phyloP scores from a whole-genome alignment of 2,329 filamentous ascomycete species.

The Fusarium sulawesiense region DNA sequence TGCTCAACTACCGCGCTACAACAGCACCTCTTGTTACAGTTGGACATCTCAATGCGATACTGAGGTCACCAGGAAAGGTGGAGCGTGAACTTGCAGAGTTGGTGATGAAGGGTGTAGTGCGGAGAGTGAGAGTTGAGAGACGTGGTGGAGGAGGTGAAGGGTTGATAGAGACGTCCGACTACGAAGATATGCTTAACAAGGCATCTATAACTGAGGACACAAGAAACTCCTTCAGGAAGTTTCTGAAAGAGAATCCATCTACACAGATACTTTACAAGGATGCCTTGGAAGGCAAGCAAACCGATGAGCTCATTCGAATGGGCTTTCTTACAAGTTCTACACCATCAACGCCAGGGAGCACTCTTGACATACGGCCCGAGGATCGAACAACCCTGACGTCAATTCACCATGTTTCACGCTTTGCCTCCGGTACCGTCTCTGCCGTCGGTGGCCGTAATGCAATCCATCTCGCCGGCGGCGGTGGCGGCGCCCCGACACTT shows the following conservation, averaged over 20 bases:
- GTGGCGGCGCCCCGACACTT: constrained; percentile 53
- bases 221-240: constrained; percentile 62
- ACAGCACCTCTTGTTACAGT: constrained; percentile 74
- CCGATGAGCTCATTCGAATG: constrained; percentile 69
- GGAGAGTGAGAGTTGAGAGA: constrained; percentile 72
- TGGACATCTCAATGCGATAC: constrained; percentile 73
- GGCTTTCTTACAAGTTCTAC: constrained; percentile 72
- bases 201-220: constrained; percentile 56
- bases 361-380: constrained; percentile 61
- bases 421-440: constrained; percentile 74
- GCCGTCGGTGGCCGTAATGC: constrained; percentile 77
- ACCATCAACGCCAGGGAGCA: constrained; percentile 49
- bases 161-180: constrained; percentile 68
- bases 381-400: constrained; percentile 68
- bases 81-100: constrained; percentile 76
- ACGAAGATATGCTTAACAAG: constrained; percentile 61
- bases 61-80: constrained; percentile 70
- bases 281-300: constrained; percentile 58
- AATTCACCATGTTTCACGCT: constrained; percentile 70
- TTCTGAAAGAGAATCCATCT: constrained; percentile 64
- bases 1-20: constrained; percentile 69
- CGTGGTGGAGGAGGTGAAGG: constrained; percentile 72
- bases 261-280: constrained; percentile 48
- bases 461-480: constrained; percentile 71
- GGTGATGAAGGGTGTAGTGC: constrained; percentile 64